Evolutionary conservation across 495 filamentous ascomycete genomes (phyloP).

Genomic region (Neurospora cerealis): DNA sequence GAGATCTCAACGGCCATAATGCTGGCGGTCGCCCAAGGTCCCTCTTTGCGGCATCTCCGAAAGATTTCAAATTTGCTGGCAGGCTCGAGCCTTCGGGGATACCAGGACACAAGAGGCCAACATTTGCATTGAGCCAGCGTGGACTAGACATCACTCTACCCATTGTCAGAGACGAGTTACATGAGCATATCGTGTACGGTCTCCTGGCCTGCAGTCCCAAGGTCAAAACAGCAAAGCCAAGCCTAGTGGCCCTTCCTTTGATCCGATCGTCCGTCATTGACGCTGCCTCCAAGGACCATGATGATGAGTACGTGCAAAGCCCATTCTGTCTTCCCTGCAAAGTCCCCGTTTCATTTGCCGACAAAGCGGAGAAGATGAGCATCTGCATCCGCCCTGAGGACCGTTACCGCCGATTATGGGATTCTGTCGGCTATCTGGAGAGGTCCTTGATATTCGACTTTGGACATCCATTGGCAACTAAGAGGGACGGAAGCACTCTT

Average conservation of each 20-base stretch:
- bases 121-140: neutral
- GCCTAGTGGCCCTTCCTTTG: too few relatives aligned
- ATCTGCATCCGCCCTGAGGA: neutral
- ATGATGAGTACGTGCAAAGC: neutral
- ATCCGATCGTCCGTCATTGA: neutral
- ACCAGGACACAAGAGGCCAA: neutral
- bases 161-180: neutral
- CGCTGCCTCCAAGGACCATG: fast-evolving
- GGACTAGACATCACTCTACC: neutral
- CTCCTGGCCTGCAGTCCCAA: neutral
- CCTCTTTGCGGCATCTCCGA: neutral
- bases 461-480: neutral
- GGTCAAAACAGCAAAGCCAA: too few relatives aligned
- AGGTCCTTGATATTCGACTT: neutral
- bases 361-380: neutral
- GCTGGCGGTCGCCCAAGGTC: neutral
- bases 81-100: neutral
- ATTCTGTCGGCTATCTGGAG: neutral
- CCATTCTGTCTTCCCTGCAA: neutral
- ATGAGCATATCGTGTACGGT: neutral
- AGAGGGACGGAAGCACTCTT: neutral
- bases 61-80: neutral
- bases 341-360: neutral
- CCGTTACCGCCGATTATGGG: neutral
- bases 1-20: neutral